Conservation (phyloP, 495 filamentous ascomycete genomes). For the Thozetella sp. region DNA sequence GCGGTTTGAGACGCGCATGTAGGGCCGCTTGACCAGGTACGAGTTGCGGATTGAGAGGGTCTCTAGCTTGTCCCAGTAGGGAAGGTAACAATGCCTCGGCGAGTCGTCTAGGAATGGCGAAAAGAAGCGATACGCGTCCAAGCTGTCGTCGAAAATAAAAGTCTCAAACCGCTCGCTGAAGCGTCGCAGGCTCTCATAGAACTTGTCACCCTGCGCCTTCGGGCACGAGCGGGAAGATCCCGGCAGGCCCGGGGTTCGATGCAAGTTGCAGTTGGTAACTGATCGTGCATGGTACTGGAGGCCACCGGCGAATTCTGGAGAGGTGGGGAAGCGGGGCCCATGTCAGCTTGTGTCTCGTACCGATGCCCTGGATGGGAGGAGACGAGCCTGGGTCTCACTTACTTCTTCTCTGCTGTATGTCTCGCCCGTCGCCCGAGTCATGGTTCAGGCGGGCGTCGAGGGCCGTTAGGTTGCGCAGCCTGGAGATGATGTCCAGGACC, state of each 20-base stretch:
- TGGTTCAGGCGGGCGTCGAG: constrained; percentile 19
- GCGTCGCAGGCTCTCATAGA: constrained; percentile 11
- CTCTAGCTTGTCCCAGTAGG: constrained; percentile 15
- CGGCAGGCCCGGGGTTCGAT: constrained; percentile 5
- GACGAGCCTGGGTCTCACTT: constrained; percentile 1
- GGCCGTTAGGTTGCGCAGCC: constrained; percentile 13
- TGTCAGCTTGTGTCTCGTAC: too few relatives aligned
- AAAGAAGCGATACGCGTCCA: constrained; percentile 19
- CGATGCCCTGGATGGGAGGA: background rate
- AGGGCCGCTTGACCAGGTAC: constrained; percentile 19
- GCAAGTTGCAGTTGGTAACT: constrained; percentile 12
- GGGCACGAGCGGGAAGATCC: background rate
- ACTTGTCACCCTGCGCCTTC: constrained; percentile 13
- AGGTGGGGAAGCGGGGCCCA: background rate
- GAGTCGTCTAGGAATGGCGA: constrained; percentile 12
- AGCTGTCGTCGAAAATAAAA: constrained; percentile 22
- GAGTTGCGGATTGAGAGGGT: constrained; percentile 19
- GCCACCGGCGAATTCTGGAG: constrained; percentile 14
- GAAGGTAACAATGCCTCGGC: constrained; percentile 7
- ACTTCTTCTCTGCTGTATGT: constrained; percentile 19
- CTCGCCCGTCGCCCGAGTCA: constrained; percentile 12
- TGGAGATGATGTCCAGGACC: constrained; percentile 13
- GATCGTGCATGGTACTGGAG: constrained; percentile 12
- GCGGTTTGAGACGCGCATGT: constrained; percentile 15
- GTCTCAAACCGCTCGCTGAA: constrained; percentile 21